Base-by-base conservation (phyloP, 805 yeast genomes). In the Hanseniaspora vineae region DNA sequence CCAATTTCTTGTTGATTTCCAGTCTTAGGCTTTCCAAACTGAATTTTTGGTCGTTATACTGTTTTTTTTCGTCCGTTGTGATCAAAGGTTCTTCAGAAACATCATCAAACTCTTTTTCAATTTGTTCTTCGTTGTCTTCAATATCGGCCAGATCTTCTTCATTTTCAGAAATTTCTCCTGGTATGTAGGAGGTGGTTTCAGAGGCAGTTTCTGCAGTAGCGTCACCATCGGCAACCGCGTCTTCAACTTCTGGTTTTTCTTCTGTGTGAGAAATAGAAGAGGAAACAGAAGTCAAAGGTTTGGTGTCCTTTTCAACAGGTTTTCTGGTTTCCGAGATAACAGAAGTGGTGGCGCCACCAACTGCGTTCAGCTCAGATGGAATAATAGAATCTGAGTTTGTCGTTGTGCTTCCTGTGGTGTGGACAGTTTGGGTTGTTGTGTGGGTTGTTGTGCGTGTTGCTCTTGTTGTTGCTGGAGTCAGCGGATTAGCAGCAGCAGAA, bases 21-120 rank as follows among this genome's bases (percentile, higher is more conserved):
- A 33, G 15, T 33, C 37, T 33, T 5, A 6, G 5, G 37, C 37
- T 33, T 8, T 58, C 52, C 39, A 56, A 59, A n/a, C 54, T 54
- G 17, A 47, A 39, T 17, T 52, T 47, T 42, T 52, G 60, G 19
- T 53, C 46, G 3, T 57, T 55, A 35, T 54, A 57, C 42, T 51
- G 53, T 19, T 50, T 49, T 29, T 51, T 43, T 35, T 53, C 51
- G 1, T 51, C 49, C 15, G 45, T 42, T 15, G 52, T 48, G 20
- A 46, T 55, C 9, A 52, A 50, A 8, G 50, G 46, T 14, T 14
- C 37, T 14, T 13, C 11, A 33, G 61, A 31, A 51, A 57, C 54
- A 12, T 51, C 47, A 15, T 51, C 44, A 46, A 60, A 62, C 2
- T 51, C 48, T 2, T 52, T 44, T 20, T 54, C 52, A 8, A 33